phyloP scores from a whole-genome alignment of 768 basidiomycete genomes.

The Rickenella mellea region DNA sequence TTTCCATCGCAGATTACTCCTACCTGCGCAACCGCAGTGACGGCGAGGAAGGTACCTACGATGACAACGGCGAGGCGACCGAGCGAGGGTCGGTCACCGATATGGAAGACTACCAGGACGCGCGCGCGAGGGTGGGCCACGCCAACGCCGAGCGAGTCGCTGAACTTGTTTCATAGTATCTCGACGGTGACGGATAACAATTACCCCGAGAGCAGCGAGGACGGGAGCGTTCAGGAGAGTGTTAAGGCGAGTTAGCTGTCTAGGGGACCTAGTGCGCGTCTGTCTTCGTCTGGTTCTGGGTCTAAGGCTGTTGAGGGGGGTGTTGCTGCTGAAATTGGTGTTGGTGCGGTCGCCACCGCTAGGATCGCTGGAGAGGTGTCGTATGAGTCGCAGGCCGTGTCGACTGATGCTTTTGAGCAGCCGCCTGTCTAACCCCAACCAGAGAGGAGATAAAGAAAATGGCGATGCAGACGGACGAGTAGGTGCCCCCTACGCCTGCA shows the following conservation, averaged over 20 bases:
- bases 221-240: constrained; percentile 56
- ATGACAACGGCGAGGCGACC: no score
- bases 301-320: constrained; percentile 5
- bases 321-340: constrained; percentile 10
- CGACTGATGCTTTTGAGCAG: no score
- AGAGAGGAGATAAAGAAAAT: constrained; percentile 63
- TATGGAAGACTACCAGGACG: constrained; percentile 66
- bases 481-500: constrained; percentile 48
- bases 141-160: constrained; percentile 53
- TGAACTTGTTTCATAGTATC: constrained; percentile 71
- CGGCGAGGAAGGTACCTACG: no score
- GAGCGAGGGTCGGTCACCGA: constrained; percentile 64
- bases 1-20: no score
- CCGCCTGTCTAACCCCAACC: constrained; percentile 26
- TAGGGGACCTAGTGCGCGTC: constrained; percentile 15
- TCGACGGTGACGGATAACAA: constrained; percentile 55
- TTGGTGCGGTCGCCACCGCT: no score
- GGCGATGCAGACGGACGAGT: constrained; percentile 73
- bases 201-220: constrained; percentile 50
- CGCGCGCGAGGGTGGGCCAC: constrained; percentile 52
- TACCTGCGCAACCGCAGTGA: no score
- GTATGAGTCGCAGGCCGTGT: constrained; percentile 43
- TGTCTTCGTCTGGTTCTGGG: constrained; percentile 3
- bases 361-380: no score
- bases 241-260: constrained; percentile 55